phyloP scores from a whole-genome alignment of 2,329 filamentous ascomycete genomes.

The Aphanocladium album region DNA sequence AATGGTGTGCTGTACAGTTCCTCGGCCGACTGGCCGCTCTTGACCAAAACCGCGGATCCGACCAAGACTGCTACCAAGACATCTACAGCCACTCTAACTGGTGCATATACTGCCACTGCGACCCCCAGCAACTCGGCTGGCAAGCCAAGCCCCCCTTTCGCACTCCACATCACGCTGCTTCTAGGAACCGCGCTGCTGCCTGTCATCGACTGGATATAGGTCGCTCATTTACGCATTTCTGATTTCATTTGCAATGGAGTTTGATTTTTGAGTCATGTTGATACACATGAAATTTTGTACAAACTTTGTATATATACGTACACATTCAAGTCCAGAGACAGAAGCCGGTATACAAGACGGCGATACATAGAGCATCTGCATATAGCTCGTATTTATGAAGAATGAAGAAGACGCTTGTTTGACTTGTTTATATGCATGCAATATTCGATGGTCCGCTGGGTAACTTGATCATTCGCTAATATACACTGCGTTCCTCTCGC shows the following conservation, averaged over 20 bases:
- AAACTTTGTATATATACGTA: background rate
- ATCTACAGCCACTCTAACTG: constrained; percentile 24
- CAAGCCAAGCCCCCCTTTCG: background rate
- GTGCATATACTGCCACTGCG: constrained; percentile 31
- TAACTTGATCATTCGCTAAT: background rate
- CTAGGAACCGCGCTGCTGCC: background rate
- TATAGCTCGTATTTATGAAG: background rate
- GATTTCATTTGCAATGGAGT: background rate
- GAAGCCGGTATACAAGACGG: constrained; percentile 4
- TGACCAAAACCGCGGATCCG: constrained; percentile 20
- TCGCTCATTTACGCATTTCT: background rate
- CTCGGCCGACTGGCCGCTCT: constrained; percentile 37
- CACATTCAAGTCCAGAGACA: background rate
- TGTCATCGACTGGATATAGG: constrained; percentile 2
- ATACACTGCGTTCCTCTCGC: background rate
- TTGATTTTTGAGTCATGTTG: background rate
- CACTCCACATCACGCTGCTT: background rate
- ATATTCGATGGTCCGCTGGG: background rate
- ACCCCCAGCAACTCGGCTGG: constrained; percentile 23
- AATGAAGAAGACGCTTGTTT: background rate
- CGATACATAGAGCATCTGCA: background rate
- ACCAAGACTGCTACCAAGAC: constrained; percentile 19
- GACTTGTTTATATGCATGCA: background rate
- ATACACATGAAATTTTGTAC: background rate
- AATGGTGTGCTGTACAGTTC: constrained; percentile 52